Evolutionary conservation across 2,329 filamentous ascomycete genomes (phyloP).

Genomic region (Xylariales sp.): DNA sequence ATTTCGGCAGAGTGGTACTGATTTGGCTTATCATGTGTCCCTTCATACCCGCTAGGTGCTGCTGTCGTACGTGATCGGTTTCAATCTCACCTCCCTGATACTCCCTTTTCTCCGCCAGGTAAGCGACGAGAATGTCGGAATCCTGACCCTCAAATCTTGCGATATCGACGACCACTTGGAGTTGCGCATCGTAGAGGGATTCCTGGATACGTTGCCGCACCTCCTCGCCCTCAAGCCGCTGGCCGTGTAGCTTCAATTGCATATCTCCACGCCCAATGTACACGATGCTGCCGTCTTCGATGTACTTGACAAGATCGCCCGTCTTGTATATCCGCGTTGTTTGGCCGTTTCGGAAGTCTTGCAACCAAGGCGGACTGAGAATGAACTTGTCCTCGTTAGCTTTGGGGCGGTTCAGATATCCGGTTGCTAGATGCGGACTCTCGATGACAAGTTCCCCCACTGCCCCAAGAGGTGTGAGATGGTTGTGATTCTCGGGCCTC

Average conservation of each 20-base stretch:
- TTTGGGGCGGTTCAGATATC: not conserved
- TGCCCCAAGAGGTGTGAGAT: not conserved
- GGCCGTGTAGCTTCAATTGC: slow-evolving; percentile 6
- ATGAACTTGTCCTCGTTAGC: not conserved
- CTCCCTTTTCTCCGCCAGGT: not conserved
- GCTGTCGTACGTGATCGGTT: not conserved
- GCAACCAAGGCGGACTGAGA: slow-evolving; percentile 9
- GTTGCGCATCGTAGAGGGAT: not conserved
- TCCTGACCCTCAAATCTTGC: not conserved
- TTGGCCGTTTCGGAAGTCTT: not conserved
- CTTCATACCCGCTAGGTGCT: not conserved
- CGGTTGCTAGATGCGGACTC: not conserved
- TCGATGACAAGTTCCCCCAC: slow-evolving; percentile 7
- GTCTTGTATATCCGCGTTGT: slow-evolving; percentile 4
- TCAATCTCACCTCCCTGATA: not conserved
- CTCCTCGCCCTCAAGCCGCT: slow-evolving; percentile 6
- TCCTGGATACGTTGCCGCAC: not conserved
- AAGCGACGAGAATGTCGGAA: not conserved
- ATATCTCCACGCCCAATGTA: slow-evolving; percentile 4
- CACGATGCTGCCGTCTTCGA: not conserved
- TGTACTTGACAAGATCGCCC: slow-evolving; percentile 1
- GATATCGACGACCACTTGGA: not conserved
- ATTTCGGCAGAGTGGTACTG: not conserved
- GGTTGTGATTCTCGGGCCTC: not conserved
- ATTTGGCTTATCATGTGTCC: not conserved